phyloP scores from a whole-genome alignment of 306 rosid species.

The Cercis canadensis region DNA sequence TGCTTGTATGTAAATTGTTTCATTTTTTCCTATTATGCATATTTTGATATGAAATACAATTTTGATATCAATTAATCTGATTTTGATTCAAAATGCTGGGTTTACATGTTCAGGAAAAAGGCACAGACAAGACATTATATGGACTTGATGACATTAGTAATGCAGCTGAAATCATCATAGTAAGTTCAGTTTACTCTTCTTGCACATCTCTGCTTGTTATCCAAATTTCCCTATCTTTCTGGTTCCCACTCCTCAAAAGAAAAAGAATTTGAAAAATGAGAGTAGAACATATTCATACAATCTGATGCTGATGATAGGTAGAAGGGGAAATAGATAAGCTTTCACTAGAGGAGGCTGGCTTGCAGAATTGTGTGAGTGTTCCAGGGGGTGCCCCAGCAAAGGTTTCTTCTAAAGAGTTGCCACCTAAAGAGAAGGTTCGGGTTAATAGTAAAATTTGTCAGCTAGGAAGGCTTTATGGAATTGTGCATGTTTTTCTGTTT shows the following conservation, averaged over 20 bases:
- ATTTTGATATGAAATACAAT: slow-evolving; percentile 33
- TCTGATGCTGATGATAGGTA: slow-evolving; percentile 58
- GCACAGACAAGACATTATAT: slow-evolving; percentile 68
- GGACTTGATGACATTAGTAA: slow-evolving; percentile 81
- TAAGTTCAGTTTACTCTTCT: slow-evolving; percentile 46
- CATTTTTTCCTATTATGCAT: background rate
- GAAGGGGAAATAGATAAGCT: slow-evolving; percentile 97
- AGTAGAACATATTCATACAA: slow-evolving; percentile 22
- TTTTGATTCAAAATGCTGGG: slow-evolving; percentile 33
- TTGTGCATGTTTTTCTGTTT: too few relatives aligned
- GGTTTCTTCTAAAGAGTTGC: slow-evolving; percentile 64
- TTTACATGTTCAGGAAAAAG: slow-evolving; percentile 71
- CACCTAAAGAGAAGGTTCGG: slow-evolving; percentile 75
- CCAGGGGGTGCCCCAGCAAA: slow-evolving; percentile 86
- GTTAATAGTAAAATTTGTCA: slow-evolving; percentile 1
- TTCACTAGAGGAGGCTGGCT: slow-evolving; percentile 92
- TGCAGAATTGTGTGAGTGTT: slow-evolving; percentile 85
- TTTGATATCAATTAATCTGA: slow-evolving; percentile 8
- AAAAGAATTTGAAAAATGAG: background rate
- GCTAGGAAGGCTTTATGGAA: too few relatives aligned
- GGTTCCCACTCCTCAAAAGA: slow-evolving; percentile 20
- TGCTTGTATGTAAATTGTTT: slow-evolving; percentile 7
- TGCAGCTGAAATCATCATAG: slow-evolving; percentile 74
- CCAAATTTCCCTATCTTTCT: background rate
- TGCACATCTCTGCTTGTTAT: slow-evolving; percentile 8